These are phyloP conservation scores for Haplosporangium sp. DNA, from an alignment of 371 early-diverging fungal species.

Conservation along the genomic window DNA sequence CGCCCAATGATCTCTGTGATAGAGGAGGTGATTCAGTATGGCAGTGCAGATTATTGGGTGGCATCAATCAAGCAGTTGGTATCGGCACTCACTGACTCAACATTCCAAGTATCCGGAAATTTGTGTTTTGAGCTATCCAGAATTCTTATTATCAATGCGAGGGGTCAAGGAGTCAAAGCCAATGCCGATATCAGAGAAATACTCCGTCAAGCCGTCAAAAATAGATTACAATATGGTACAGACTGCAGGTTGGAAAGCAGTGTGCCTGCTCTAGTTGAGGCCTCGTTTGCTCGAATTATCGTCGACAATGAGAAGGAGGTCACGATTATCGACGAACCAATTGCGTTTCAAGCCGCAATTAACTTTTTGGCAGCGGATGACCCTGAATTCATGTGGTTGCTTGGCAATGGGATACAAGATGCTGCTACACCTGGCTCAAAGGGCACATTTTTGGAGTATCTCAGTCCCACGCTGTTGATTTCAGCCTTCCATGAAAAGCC, in stretches of 20 bases:
- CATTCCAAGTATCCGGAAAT: conserved; percentile 11
- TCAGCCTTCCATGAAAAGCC: neutral
- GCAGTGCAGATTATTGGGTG: conserved; percentile 13
- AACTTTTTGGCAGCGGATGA: conserved; percentile 15
- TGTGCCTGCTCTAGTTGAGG: conserved; percentile 8
- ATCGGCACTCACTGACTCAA: conserved; percentile 16
- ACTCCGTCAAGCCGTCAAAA: neutral
- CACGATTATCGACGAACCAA: conserved; percentile 27
- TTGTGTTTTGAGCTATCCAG: conserved; percentile 17
- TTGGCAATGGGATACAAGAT: neutral
- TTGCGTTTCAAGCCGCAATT: conserved; percentile 18
- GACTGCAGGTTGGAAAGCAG: conserved; percentile 2
- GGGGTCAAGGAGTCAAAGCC: neutral
- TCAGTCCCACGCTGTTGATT: neutral
- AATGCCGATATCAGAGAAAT: neutral
- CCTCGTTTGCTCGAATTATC: conserved; percentile 9
- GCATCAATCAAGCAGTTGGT: conserved; percentile 10
- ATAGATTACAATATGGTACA: neutral
- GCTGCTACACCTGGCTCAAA: neutral
- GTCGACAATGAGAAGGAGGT: neutral
- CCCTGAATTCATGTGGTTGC: conserved; percentile 7
- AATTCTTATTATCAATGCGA: neutral
- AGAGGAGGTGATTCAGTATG: conserved; percentile 26
- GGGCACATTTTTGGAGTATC: conserved; percentile 4
- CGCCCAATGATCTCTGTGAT: conserved; percentile 20